Conservation (phyloP, 257 asterid genomes). For the Fraxinus americana region DNA sequence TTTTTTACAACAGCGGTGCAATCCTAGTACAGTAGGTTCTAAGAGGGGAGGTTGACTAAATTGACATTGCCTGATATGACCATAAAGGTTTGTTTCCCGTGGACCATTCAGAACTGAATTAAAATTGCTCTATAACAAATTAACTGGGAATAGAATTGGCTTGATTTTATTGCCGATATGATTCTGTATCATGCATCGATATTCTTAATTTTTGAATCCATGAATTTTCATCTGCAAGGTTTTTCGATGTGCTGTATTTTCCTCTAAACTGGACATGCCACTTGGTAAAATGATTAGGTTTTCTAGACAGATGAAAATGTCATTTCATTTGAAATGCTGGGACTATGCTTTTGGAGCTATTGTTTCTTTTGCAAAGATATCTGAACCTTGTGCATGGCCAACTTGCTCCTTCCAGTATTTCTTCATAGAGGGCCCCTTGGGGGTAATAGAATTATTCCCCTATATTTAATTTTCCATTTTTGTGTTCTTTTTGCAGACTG, state of each 20-base stretch:
- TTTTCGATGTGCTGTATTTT: neutral
- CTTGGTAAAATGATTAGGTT: neutral
- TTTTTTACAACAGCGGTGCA: neutral
- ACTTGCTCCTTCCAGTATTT: neutral
- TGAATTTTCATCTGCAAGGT: neutral
- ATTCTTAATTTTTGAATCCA: neutral
- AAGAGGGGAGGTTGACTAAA: neutral
- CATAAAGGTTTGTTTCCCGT: neutral
- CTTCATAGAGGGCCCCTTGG: neutral
- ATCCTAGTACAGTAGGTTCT: neutral
- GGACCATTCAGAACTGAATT: neutral
- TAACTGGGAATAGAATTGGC: neutral
- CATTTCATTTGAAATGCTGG: slow-evolving; percentile 8
- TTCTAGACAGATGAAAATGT: slow-evolving; percentile 4
- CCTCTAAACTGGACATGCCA: slow-evolving; percentile 1
- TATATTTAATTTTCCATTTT: slow-evolving; percentile 19
- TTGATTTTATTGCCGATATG: neutral
- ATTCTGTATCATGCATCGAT: neutral
- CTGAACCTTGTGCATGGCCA: neutral
- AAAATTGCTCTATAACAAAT: neutral
- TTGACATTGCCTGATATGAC: neutral
- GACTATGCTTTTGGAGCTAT: slow-evolving; percentile 6
- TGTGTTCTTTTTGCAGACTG: slow-evolving; percentile 46
- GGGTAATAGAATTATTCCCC: neutral
- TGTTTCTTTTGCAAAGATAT: neutral